A percentile compares a stretch with the other conserved stretches of the same genome.
phyloP scores from a whole-genome alignment of 2,329 filamentous ascomycete genomes.

The Ophiobolus disseminans region DNA sequence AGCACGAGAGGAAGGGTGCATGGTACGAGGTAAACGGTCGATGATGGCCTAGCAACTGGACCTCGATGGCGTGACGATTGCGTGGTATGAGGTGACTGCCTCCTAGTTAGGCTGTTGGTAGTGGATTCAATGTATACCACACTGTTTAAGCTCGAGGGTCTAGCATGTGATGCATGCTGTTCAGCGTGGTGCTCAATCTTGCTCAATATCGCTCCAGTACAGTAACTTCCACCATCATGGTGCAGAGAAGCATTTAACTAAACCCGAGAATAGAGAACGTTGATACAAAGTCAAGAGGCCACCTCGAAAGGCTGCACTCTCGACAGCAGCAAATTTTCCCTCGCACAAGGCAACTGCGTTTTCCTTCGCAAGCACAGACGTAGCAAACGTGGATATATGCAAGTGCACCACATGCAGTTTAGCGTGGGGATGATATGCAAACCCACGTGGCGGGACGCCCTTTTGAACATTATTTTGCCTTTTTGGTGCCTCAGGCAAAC shows the following conservation, averaged over 20 bases:
- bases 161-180: neutral
- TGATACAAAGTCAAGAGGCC: neutral
- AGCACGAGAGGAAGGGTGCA: neutral
- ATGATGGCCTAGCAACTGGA: neutral
- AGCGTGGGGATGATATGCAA: no score
- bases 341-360: slow-evolving; percentile 3
- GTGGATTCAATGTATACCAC: neutral
- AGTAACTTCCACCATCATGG: no score
- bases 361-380: no score
- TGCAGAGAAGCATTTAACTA: no score
- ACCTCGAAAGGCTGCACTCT: neutral
- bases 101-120: neutral
- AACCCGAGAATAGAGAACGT: no score
- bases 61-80: slow-evolving; percentile 7
- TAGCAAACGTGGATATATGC: no score
- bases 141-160: neutral
- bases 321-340: neutral
- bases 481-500: no score
- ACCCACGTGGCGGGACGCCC: no score
- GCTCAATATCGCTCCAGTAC: no score
- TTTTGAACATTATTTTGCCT: no score
- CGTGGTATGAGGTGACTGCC: neutral
- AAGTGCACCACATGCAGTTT: no score
- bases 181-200: neutral
- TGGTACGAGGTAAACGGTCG: neutral